Evolutionary conservation across 2,329 filamentous ascomycete genomes (phyloP), one percentile per base, ranked within the genome.

Genomic region (Apiospora sp.): DNA sequence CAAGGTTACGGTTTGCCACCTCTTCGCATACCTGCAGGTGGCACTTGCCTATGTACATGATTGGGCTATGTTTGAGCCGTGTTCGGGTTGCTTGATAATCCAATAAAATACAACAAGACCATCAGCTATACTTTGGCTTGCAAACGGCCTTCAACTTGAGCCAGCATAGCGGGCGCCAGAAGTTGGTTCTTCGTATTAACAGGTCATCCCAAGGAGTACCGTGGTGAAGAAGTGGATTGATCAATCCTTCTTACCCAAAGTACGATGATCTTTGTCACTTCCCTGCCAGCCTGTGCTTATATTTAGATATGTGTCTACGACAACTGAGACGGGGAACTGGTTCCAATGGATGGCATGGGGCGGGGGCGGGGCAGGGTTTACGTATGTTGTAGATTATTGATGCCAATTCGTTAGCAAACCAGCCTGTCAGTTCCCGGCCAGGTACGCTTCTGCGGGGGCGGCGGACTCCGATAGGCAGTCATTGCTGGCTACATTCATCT

Each of bases 341-440:
- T 61, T 34, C n/a, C 16, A 22, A 4, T 48, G 7, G 14, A 30
- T 37, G 5, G 30, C 22, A 61, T 22, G 30, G 34, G 30, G 54
- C 34, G 54, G 54, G 54, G 54, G 54, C 54, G 54, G 30, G 54
- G 54, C 54, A 37, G 30, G 54, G 54, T 34, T 61, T 61, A 61
- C 30, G 30, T 61, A 37, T 61, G 16, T 61, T 34, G 7, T 22
- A 49, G 46, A 49, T 49, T 37, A 37, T 48, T 19, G 4, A 19
- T 46, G 14, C 37, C 7, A 41, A 10, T 16, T 7, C 27, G 4
- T 7, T 37, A 37, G 16, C 30, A 61, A 61, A 34, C 54, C 54
- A 61, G 54, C 54, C 22, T 30, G 27, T 4, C 27, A 30, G 4
- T 30, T 49, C 19, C 44, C 44, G 27, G 51, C 34, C 54, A 41